Base-by-base conservation (phyloP, 2,329 filamentous ascomycete species). In the Byssochlamys sp. region DNA sequence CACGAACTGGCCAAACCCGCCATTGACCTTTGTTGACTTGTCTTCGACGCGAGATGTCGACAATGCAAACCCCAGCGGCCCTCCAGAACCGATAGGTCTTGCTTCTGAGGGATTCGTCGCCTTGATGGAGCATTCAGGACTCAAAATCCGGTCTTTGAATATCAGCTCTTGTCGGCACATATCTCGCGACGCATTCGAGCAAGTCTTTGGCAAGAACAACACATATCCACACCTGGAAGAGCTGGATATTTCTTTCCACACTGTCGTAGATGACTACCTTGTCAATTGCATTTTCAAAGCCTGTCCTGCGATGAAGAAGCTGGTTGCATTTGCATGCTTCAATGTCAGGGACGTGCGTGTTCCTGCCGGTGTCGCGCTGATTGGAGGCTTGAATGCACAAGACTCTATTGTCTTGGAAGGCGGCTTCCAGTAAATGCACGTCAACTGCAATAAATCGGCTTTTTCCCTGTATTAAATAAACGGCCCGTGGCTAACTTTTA, bases 81-180 rank as follows among this genome's bases (percentile, higher is more conserved):
- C 83, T 0, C 75, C 84, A 57, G 79, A 81, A 26, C 72, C 81
- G 6, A 75, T 92, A 51, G 92, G 91, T 1, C 79, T 96, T 31
- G 90, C 87, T 55, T 87, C 85, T 0, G 74, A 81, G 4, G 91
- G 88, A 0, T 92, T 97, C 75, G 77, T 81, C 62, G 89, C 90
- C 0, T 74, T 96, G 50, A 96, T 96, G 89, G 75, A 77, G 0
- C 92, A 96, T 69, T 96, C 91, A 0, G 89, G 89, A 3, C 68
- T 74, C 1, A 78, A 74, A 10, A 73, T 97, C 1, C 79, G 80
- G 59, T 77, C 81, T 48, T 77, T 97, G 33, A 89, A 95, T 67
- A 78, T 96, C n/a, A 83, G 89, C 12, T 89, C 87, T 0, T 95
- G 90, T 68, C 86, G 92, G 2, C 88, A 96, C 69, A 91, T 97